Evolutionary conservation across 305 asterid species (phyloP).

Genomic region (Rubia tinctorum): DNA sequence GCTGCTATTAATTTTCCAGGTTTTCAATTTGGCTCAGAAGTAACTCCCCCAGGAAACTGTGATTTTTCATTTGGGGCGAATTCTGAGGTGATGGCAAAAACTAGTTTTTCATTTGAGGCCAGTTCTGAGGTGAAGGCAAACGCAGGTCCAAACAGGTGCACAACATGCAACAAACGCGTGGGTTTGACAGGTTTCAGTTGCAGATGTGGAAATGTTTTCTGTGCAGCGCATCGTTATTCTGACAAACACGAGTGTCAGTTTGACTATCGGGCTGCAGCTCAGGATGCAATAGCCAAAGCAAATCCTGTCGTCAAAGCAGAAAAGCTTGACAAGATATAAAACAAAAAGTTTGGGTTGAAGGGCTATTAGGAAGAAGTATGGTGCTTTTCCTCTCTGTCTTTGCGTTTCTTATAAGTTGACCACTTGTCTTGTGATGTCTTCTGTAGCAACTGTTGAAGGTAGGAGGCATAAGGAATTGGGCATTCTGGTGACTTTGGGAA

Average conservation of each 20-base stretch:
- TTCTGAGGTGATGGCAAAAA: conserved; percentile 32
- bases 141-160: conserved; percentile 53
- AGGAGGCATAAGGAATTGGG: conserved; percentile 13
- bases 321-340: conserved; percentile 58
- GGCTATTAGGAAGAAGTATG: conserved; percentile 9
- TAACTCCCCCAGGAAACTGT: conserved; percentile 18
- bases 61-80: conserved; percentile 17
- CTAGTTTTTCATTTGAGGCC: conserved; percentile 15
- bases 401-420: conserved; percentile 25
- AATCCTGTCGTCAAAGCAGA: conserved; percentile 49
- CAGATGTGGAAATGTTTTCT: conserved; percentile 58
- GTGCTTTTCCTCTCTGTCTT: conserved; percentile 25
- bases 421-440: conserved; percentile 25
- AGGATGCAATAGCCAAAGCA: conserved; percentile 55
- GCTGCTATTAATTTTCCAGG: conserved; percentile 17
- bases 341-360: neutral
- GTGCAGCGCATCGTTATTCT: conserved; percentile 53
- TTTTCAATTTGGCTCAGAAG: conserved; percentile 29
- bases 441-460: conserved; percentile 20
- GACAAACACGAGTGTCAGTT: conserved; percentile 61
- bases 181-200: conserved; percentile 61
- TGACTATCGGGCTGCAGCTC: conserved; percentile 51
- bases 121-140: conserved; percentile 34
- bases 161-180: conserved; percentile 51
- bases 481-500: conserved; percentile 22